Evolutionary conservation across 176 grass and related monocot species (phyloP).

Genomic region (Carex parvula): DNA sequence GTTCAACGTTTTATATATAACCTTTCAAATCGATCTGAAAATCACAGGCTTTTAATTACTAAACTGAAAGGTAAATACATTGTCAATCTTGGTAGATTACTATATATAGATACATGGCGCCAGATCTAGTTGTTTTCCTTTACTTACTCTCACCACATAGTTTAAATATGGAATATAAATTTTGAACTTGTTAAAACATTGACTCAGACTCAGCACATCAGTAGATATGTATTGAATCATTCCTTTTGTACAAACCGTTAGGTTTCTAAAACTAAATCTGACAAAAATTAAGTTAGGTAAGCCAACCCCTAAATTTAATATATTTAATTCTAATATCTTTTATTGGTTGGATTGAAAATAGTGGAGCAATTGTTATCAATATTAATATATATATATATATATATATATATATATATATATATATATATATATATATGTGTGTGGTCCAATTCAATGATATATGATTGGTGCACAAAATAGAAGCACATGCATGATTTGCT

Average conservation of each 20-base stretch:
- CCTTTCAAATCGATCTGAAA: neutral
- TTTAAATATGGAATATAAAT: neutral
- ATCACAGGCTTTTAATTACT: neutral
- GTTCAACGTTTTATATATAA: neutral
- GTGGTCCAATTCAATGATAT: too few relatives aligned
- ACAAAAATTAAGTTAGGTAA: neutral
- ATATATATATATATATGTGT: too few relatives aligned
- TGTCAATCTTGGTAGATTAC: neutral
- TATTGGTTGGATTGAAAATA: neutral
- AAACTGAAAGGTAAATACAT: neutral
- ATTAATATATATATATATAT: too few relatives aligned
- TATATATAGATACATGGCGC: neutral
- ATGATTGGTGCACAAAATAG: neutral
- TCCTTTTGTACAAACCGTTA: neutral
- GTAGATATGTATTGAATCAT: neutral
- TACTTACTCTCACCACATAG: neutral
- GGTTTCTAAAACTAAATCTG: too few relatives aligned
- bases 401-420: too few relatives aligned
- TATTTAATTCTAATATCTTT: neutral
- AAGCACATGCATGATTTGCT: conserved; percentile 7
- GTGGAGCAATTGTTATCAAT: neutral
- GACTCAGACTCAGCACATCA: neutral
- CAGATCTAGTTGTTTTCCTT: neutral
- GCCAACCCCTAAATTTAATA: neutral
- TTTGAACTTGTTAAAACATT: neutral